Base-by-base conservation (phyloP, 176 grass and related monocot species). In the Oryza longistaminata region DNA sequence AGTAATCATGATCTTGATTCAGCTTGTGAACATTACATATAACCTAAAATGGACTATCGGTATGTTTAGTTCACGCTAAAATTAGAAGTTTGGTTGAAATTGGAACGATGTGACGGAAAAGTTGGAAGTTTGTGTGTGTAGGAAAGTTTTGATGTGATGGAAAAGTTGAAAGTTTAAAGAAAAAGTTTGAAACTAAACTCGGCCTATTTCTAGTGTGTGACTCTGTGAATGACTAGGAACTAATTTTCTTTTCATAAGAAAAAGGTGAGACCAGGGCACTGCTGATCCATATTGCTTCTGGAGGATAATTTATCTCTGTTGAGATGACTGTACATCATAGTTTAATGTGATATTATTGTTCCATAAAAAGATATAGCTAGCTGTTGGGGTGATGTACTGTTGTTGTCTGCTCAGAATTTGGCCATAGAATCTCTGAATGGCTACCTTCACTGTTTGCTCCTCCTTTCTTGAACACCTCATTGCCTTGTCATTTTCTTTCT, bases 401-500 rank as follows among this genome's bases (percentile, higher is more conserved):
- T 81, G 82, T 81, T 85, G 82, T 81, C 77, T 77, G 77, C 12
- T 75, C 0, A 69, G 62, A 24, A 65, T 76, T 76, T 71, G 71
- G 65, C 88, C 42, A 7, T 52, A 76, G 77, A 65, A 71, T 81
- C 58, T 89, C 65, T 89, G 50, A 89, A 85, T 85, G 82, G 50
- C 77, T 85, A 49, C 70, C 10, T 85, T 49, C 21, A 77, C 53
- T 31, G 73, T n/a, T 72, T 72, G 58, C 86, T 83, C 31, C 15
- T 70, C 58, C 70, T 64, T 48, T 62, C 68, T 50, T 37, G 11
- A 64, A 62, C 7, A 13, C 64, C 78, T 53, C 80, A 50, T 76
- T 85, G 66, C 53, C 76, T 76, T 85, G 82, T 65, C 77, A 55
- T 85, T 76, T 81, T 77, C 42, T 74, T 81, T 70, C 64, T 65